Percentiles rank a stretch among this genome's conserved stretches.
Conservation (phyloP, 2,329 filamentous ascomycete species). For the Ceratocystis albifundus region DNA sequence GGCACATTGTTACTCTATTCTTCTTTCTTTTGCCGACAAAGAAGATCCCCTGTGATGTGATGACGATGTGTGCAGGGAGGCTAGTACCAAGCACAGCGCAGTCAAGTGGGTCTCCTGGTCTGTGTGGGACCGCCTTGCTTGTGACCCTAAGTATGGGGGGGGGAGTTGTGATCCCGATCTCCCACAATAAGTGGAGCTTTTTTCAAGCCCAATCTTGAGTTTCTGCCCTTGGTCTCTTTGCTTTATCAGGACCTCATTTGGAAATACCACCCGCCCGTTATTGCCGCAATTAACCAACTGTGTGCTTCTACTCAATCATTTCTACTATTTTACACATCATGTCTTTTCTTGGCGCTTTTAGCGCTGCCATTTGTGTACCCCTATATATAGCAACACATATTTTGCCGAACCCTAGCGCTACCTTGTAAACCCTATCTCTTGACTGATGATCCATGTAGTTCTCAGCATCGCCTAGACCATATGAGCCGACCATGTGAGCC, state of each 20-base stretch:
- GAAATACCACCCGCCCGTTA: not conserved
- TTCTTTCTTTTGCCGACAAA: slow-evolving; percentile 2
- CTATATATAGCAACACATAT: too few relatives aligned
- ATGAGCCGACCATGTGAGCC: too few relatives aligned
- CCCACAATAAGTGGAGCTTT: slow-evolving; percentile 4
- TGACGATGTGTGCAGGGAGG: slow-evolving; percentile 12
- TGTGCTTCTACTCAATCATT: too few relatives aligned
- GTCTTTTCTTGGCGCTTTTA: too few relatives aligned
- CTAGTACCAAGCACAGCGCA: not conserved
- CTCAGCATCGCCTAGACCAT: too few relatives aligned
- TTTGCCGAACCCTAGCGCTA: too few relatives aligned
- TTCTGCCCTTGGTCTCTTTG: not conserved
- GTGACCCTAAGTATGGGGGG: not conserved
- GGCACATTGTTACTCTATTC: not conserved
- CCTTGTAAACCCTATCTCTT: too few relatives aligned
- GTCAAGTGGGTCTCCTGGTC: not conserved
- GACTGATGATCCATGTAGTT: too few relatives aligned
- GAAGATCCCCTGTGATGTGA: slow-evolving; percentile 1
- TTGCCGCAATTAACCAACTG: too few relatives aligned
- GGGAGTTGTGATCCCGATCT: slow-evolving; percentile 3
- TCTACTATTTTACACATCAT: too few relatives aligned
- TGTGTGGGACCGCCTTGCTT: not conserved
- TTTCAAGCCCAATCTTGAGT: not conserved
- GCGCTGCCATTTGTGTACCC: too few relatives aligned
- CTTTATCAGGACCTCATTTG: not conserved